Evolutionary conservation across 2,329 filamentous ascomycete species (phyloP), one percentile per base, ranked within the genome.

Genomic region (Paecilomyces dactylethromorphus): DNA sequence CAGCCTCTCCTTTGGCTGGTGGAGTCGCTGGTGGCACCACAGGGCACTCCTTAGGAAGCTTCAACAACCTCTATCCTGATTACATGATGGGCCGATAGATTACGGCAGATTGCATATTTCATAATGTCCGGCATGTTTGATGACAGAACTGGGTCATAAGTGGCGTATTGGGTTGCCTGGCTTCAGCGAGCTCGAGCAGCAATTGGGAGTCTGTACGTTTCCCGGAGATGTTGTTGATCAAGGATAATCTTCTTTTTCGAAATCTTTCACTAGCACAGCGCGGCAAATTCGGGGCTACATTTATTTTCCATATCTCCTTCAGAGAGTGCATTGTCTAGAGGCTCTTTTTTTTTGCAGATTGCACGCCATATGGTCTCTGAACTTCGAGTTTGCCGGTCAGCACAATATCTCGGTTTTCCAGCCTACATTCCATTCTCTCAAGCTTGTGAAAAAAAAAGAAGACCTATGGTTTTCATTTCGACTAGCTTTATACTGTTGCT

Each of bases 11-110:
- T 35, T 63, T 68, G 29, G 65, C 65, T 53, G 71, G 68, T 29
- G 66, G 67, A 54, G 60, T 67, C 10, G 64, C 68, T 29, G 68
- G 66, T 58, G 67, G 64, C 58, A 66, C 66, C 31, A 60, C 68
- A 35, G 68, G 64, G 31, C 68, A 68, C 22, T 70, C 70, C 56
- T 62, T 71, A 64, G 71, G 71, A 45, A 68, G 68, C 57, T 74
- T 69, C 65, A 72, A 70, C 65, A 66, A 69, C 61, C 71, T 71
- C 60, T 79, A 76, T 66, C 75, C 76, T 59, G 77, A 79, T 66
- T 79, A 79, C 68, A 79, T 79, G 77, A 76, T 79, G 71, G 77
- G 77, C 63, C 75, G 77, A 60, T 79, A 70, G 72, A 62, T 33
- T 31, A 55, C 35, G 53, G 51, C 18, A 57, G 33, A 35, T 58